Percentiles rank a stretch among this genome's conserved stretches.
phyloP scores from a whole-genome alignment of 345 rosid species.

The Populus euphratica region DNA sequence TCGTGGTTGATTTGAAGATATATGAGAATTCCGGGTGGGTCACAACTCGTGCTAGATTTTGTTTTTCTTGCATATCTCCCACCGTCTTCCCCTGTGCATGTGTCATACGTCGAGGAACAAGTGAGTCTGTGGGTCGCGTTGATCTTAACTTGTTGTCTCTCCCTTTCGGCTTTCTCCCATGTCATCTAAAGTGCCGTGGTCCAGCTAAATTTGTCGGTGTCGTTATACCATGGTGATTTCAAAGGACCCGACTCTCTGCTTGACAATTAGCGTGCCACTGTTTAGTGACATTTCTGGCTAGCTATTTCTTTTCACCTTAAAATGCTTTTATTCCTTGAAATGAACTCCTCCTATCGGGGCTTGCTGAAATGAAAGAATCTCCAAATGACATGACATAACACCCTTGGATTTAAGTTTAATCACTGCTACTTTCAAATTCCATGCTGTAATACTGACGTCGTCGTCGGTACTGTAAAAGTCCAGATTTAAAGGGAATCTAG shows the following conservation, averaged over 20 bases:
- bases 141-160: background rate
- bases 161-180: background rate
- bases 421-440: background rate
- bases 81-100: background rate
- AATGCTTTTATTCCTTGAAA: background rate
- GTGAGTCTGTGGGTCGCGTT: conserved; percentile 8
- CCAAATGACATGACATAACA: background rate
- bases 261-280: background rate
- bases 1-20: too few relatives aligned
- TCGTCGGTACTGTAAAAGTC: too few relatives aligned
- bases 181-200: background rate
- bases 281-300: background rate
- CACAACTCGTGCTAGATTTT: background rate
- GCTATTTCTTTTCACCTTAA: background rate
- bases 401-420: background rate
- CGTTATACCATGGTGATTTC: background rate
- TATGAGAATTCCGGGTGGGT: background rate
- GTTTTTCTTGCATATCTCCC: background rate
- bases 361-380: too few relatives aligned
- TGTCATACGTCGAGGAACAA: background rate
- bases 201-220: conserved; percentile 15
- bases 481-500: too few relatives aligned
- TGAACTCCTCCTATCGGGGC: background rate
- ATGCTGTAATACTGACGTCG: background rate
- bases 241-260: background rate